A percentile compares a stretch with the other conserved stretches of the same genome.
Evolutionary conservation across 495 filamentous ascomycete species (phyloP).

Genomic region (Aspergillus haitiensis): DNA sequence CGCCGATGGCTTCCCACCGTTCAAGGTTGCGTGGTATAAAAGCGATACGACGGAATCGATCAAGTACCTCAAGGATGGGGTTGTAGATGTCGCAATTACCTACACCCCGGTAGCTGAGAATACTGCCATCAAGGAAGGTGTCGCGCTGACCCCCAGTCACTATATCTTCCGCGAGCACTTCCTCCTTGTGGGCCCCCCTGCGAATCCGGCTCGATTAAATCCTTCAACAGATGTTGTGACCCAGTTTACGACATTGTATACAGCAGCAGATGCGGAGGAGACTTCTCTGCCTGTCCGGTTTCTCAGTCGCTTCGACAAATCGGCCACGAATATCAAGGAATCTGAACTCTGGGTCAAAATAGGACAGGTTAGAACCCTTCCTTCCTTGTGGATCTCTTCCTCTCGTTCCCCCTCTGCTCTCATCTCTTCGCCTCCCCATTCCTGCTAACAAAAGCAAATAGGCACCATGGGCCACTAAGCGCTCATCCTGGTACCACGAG

Average conservation of each 20-base stretch:
- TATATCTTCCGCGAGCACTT: slow-evolving; percentile 46
- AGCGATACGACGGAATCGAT: slow-evolving; percentile 45
- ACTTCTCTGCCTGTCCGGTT: slow-evolving; percentile 33
- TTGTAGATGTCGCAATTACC: slow-evolving; percentile 43
- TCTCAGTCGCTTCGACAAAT: slow-evolving; percentile 46
- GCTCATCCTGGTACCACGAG: slow-evolving; percentile 49
- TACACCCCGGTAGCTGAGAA: slow-evolving; percentile 42
- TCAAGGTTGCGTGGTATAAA: slow-evolving; percentile 42
- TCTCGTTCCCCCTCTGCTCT: too few relatives aligned
- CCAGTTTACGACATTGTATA: slow-evolving; percentile 35
- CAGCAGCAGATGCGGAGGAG: slow-evolving; percentile 25
- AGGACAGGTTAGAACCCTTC: slow-evolving; percentile 31
- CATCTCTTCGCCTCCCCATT: too few relatives aligned
- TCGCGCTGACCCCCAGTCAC: slow-evolving; percentile 27
- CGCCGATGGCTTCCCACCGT: slow-evolving; percentile 29
- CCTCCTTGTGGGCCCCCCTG: slow-evolving; percentile 35
- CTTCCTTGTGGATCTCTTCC: too few relatives aligned
- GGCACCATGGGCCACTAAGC: slow-evolving; percentile 43
- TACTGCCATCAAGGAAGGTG: slow-evolving; percentile 36
- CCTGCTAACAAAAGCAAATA: slow-evolving; percentile 4
- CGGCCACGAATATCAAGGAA: slow-evolving; percentile 51
- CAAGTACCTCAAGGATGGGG: slow-evolving; percentile 36
- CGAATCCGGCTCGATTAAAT: slow-evolving; percentile 33
- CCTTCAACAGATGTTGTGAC: slow-evolving; percentile 25
- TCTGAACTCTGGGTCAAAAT: slow-evolving; percentile 44